These are phyloP conservation scores for Noccaea caerulescens DNA, from an alignment of 345 rosid species.

Conservation along the genomic window DNA sequence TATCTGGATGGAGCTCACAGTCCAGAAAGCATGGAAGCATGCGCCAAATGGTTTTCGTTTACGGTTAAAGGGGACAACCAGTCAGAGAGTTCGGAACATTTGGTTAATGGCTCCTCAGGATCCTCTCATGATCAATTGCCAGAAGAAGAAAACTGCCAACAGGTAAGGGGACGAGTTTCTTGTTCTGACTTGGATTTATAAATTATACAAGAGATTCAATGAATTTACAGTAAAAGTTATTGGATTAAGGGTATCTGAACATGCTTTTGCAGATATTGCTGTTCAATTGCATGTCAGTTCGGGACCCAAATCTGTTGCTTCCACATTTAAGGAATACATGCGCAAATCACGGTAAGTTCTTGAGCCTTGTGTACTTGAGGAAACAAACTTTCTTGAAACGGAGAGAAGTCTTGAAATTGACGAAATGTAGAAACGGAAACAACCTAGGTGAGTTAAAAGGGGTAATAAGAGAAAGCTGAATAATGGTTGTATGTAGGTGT, in stretches of 20 bases:
- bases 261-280: slow-evolving; percentile 70
- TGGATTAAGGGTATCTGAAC: background rate
- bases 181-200: slow-evolving; percentile 26
- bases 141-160: slow-evolving; percentile 55
- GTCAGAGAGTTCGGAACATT: slow-evolving; percentile 41
- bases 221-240: slow-evolving; percentile 2
- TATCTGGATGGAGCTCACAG: slow-evolving; percentile 98
- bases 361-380: slow-evolving; percentile 17
- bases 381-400: background rate
- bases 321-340: slow-evolving; percentile 61
- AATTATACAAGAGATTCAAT: slow-evolving; percentile 1
- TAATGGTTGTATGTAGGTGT: slow-evolving; percentile 58
- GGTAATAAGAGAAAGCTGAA: slow-evolving; percentile 20
- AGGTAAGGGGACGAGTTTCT: slow-evolving; percentile 48
- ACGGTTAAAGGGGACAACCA: slow-evolving; percentile 60
- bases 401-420: background rate
- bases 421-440: slow-evolving; percentile 2
- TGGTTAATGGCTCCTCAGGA: slow-evolving; percentile 48
- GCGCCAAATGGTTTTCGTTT: slow-evolving; percentile 87
- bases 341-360: slow-evolving; percentile 57
- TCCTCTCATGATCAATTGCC: slow-evolving; percentile 41
- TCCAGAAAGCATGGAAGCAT: slow-evolving; percentile 95
- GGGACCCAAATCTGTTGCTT: slow-evolving; percentile 79
- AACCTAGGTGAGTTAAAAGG: background rate
- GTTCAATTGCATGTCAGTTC: slow-evolving; percentile 69